Percentiles rank a stretch among this genome's conserved stretches.
Evolutionary conservation across 441 rosid species (phyloP).

Genomic region (Cnidoscolus chayamansa): DNA sequence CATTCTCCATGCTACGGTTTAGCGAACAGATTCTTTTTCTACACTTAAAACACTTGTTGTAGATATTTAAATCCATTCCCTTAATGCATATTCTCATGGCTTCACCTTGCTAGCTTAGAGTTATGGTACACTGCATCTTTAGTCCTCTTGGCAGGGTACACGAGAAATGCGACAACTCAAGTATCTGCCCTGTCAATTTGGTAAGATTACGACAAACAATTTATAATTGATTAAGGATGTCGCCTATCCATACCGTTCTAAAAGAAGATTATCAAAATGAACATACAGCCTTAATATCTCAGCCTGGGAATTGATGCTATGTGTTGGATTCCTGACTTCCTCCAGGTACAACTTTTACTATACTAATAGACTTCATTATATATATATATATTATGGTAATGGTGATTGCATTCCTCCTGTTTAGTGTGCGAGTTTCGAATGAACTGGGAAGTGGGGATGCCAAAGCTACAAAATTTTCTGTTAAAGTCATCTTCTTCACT

Average conservation of each 20-base stretch:
- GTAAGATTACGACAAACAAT: constrained; percentile 25
- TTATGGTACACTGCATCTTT: constrained; percentile 54
- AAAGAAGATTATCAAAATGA: background rate
- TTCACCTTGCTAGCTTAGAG: constrained; percentile 40
- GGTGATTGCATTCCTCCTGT: background rate
- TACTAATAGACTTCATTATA: background rate
- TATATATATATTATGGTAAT: too few relatives aligned
- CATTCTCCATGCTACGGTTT: background rate
- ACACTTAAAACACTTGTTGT: too few relatives aligned
- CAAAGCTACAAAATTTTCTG: constrained; percentile 46
- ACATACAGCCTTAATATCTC: constrained; percentile 47
- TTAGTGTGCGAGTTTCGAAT: constrained; percentile 70
- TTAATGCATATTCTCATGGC: background rate
- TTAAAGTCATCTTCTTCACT: constrained; percentile 43
- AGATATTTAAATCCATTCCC: too few relatives aligned
- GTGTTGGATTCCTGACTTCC: constrained; percentile 57
- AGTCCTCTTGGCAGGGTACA: constrained; percentile 52
- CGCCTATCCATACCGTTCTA: background rate
- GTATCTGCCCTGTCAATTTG: constrained; percentile 60
- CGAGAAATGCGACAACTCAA: constrained; percentile 43
- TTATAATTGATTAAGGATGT: too few relatives aligned
- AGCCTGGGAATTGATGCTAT: constrained; percentile 48
- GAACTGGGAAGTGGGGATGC: constrained; percentile 70
- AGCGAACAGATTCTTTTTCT: too few relatives aligned
- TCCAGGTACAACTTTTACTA: constrained; percentile 38